phyloP scores from a whole-genome alignment of 208 protist species.

The Porcisia hertigi region DNA sequence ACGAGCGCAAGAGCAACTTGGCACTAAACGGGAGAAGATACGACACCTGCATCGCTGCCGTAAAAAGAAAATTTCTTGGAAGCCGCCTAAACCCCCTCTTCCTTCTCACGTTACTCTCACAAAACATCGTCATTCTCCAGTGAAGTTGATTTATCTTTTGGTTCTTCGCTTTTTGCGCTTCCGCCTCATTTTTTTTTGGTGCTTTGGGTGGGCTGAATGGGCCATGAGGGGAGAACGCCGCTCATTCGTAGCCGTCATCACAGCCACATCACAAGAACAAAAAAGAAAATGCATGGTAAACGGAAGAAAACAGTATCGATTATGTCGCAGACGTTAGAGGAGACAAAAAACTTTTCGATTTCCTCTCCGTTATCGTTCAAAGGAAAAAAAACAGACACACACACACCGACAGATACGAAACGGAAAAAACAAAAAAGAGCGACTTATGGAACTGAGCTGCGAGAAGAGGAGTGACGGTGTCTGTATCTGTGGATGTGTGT shows the following conservation, averaged over 20 bases:
- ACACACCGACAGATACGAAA: background rate
- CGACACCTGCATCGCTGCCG: background rate
- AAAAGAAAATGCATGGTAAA: background rate
- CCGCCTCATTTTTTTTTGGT: background rate
- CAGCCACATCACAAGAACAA: background rate
- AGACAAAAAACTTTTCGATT: background rate
- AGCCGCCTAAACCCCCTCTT: background rate
- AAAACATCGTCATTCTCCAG: background rate
- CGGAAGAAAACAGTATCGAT: conserved; percentile 3
- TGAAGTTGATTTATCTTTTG: background rate
- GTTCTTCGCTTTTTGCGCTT: background rate
- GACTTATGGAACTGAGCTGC: background rate
- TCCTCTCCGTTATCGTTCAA: background rate
- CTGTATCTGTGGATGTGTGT: background rate
- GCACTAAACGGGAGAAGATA: background rate
- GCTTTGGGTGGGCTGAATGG: background rate
- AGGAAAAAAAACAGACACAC: background rate
- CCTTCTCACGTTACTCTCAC: no score
- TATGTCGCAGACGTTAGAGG: background rate
- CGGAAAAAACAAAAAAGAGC: background rate
- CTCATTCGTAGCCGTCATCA: background rate
- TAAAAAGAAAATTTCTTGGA: background rate
- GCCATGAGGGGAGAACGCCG: conserved; percentile 1
- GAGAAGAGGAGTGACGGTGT: background rate
- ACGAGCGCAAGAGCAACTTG: background rate